Percentiles rank a stretch among this genome's conserved stretches.
Evolutionary conservation across 768 basidiomycete species (phyloP).

Genomic region (Xerocomellus chrysenteron): DNA sequence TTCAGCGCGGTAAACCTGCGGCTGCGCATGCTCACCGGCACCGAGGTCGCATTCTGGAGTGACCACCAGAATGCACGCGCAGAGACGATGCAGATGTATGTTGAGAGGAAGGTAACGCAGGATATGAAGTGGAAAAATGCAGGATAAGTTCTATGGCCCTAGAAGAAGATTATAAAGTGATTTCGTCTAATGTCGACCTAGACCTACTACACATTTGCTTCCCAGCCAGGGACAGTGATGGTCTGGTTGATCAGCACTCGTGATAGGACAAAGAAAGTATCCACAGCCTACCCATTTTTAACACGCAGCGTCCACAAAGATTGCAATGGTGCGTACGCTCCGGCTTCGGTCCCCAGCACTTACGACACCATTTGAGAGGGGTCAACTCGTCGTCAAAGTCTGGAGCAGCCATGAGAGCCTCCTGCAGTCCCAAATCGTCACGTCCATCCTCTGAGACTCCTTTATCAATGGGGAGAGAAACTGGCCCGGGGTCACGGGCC

Average conservation of each 20-base stretch:
- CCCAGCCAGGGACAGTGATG: constrained; percentile 89
- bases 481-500: constrained; percentile 72
- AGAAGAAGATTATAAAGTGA: not conserved
- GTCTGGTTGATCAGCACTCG: constrained; percentile 43
- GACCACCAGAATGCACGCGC: constrained; percentile 59
- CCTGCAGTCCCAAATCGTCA: constrained; percentile 51
- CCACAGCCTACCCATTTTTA: constrained; percentile 72
- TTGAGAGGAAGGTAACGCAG: constrained; percentile 58
- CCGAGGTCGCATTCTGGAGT: constrained; percentile 57
- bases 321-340: constrained; percentile 80
- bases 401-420: constrained; percentile 55
- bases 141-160: constrained; percentile 85
- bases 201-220: constrained; percentile 67
- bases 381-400: constrained; percentile 54
- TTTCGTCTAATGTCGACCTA: not conserved
- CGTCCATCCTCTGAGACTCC: constrained; percentile 24
- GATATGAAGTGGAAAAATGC: constrained; percentile 79
- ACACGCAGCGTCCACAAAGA: constrained; percentile 71
- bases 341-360: constrained; percentile 77
- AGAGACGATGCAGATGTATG: constrained; percentile 58
- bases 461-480: constrained; percentile 26
- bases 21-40: constrained; percentile 45
- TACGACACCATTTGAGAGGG: constrained; percentile 72
- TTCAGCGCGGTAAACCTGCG: not conserved
- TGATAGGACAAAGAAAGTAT: not conserved